Base-by-base conservation (phyloP, 805 yeast genomes). In the Hanseniaspora guilliermondii region DNA sequence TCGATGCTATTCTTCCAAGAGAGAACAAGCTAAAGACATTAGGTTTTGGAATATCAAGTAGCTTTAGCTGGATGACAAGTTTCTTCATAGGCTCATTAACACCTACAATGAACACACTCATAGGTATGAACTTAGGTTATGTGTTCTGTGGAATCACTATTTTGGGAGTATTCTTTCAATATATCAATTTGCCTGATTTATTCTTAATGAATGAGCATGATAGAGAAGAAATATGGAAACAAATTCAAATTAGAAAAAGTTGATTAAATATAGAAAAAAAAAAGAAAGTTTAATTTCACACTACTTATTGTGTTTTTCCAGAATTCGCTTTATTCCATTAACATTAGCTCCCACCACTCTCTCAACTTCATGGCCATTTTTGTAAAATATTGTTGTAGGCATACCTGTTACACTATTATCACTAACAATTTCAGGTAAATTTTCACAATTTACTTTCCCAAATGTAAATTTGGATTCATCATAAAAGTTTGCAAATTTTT, bases 391-490 rank as follows among this genome's bases (percentile, higher is more conserved):
- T 61, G 80, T 68, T 56, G 85, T 80, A 61, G 85, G 85, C 79
- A 80, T 79, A 60, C 83, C 78, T 53, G 77, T 70, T 59, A 80
- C 70, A 56, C 74, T 78, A 65, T 71, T 72, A 57, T 81, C 73
- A 68, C 82, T 82, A 57, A 95, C 87, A 64, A 89, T 79, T 32
- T 78, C 80, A 42, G 80, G 79, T 60, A 86, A 76, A 69, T 82
- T 82, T 68, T 93, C 97, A 59, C 89, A 95, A 66, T 91, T 97
- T 54, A 93, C 80, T 77, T 91, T 88, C 79, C 78, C 76, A 78
- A 93, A 91, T 24, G 30, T 41, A 36, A 25, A 33, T 62, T 76
- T 78, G 62, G 83, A 87, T 53, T 73, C 70, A 30, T 81, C 59
- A 78, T 82, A 82, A 64, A 74, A 72, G 47, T 67, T 67, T 42